Conservation (phyloP, 2,329 filamentous ascomycete genomes). For the Curvularia eragrostidis region DNA sequence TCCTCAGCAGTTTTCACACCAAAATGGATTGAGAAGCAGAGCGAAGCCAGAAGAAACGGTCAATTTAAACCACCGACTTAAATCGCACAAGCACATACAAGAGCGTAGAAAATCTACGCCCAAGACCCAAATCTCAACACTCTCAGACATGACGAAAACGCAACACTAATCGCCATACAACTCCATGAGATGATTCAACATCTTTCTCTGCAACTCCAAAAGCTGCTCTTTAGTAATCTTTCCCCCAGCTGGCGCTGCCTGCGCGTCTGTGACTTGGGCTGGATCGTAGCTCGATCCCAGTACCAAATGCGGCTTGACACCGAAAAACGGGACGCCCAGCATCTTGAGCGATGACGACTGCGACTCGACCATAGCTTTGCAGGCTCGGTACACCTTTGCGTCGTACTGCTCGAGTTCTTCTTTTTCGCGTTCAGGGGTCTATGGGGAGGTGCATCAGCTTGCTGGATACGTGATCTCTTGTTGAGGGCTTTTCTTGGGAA, state of each 20-base stretch:
- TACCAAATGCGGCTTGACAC: constrained; percentile 35
- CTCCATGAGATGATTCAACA: constrained; percentile 45
- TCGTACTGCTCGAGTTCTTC: constrained; percentile 66
- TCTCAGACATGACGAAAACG: neutral
- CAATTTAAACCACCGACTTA: neutral
- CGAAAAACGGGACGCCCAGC: constrained; percentile 54
- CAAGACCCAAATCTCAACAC: neutral
- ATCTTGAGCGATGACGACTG: constrained; percentile 63
- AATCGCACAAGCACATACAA: neutral
- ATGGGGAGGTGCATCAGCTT: constrained; percentile 2
- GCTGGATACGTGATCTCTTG: neutral
- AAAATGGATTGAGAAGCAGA: neutral
- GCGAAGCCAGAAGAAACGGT: neutral
- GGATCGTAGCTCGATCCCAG: constrained; percentile 29
- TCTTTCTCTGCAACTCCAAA: constrained; percentile 44
- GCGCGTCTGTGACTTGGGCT: constrained; percentile 2
- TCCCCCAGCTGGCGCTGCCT: constrained; percentile 6
- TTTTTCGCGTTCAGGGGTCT: constrained; percentile 58
- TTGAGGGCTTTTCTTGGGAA: neutral
- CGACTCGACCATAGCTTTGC: constrained; percentile 64
- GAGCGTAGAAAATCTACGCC: neutral
- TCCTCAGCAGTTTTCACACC: neutral
- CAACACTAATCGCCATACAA: constrained; percentile 35
- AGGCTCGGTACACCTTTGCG: constrained; percentile 67
- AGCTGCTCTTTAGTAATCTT: constrained; percentile 40